Base-by-base conservation (phyloP, 1,284 basidiomycete genomes). In the Trametes hirsuta region DNA sequence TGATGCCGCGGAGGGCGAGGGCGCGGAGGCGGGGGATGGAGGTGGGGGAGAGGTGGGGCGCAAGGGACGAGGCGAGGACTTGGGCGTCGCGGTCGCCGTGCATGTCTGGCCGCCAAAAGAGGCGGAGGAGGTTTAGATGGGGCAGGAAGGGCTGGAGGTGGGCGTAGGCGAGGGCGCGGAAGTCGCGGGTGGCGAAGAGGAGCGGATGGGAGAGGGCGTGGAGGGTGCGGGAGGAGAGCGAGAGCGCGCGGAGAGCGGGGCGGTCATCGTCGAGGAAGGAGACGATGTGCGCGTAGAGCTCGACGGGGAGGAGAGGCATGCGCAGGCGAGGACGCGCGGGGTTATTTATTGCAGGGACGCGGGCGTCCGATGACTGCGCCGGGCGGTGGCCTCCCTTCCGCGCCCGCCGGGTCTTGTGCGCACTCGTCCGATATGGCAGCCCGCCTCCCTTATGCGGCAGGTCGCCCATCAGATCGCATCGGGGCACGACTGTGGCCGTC, bases 101-200 rank as follows among this genome's bases (percentile, higher is more conserved):
- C 61, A 62, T 62, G 49, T 62, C 61, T 4, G 50, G 42, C 35
- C 49, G 50, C 61, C 56, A 62, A n/a, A 48, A 47, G n/a, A 62
- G 40, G 5, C 50, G 56, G 1, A 62, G 48, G 15, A 58, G 55
- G n/a, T 21, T 35, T n/a, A 55, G 52, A 18, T 22, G 47, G 6
- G 25, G 48, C 5, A 58, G 53, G 22, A 58, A 53, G 8, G 56
- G 56, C 12, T n/a, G 6, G 24, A 62, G 44, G 15, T 58, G 46
- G 1, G 44, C 10, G n/a, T 34, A 14, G 14, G 39, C 30, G 18
- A 62, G 53, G 4, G 44, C 24, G 11, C 61, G 61, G 18, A 62
- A 62, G 49, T 58, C 56, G 34, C 57, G 47, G 6, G 42, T 39
- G n/a, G 56, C 6, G 49, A 62, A 62, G 15, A 62, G 55, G 10